A percentile compares a stretch with the other conserved stretches of the same genome.
Conservation (phyloP, 2,329 filamentous ascomycete species). For the Hortaea werneckii region DNA sequence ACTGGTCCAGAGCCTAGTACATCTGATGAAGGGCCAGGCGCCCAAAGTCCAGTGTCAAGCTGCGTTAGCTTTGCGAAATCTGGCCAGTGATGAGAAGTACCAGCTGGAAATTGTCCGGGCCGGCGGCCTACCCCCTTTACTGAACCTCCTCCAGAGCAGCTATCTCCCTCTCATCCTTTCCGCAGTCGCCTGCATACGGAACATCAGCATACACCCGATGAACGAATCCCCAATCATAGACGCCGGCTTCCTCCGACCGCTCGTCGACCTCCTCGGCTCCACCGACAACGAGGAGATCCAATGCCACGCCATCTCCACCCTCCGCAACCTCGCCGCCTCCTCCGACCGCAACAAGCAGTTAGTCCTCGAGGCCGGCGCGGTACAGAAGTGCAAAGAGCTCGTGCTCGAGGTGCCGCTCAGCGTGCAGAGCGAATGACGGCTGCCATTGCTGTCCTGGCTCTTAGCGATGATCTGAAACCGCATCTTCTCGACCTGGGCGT, state of each 20-base stretch:
- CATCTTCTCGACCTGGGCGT: constrained; percentile 85
- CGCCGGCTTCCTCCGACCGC: constrained; percentile 83
- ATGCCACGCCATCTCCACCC: constrained; percentile 93
- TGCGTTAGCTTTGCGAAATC: constrained; percentile 81
- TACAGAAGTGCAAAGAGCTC: constrained; percentile 96
- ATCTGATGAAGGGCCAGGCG: constrained; percentile 93
- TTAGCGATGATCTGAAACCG: constrained; percentile 91
- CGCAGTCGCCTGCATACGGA: constrained; percentile 94
- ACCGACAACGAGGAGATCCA: constrained; percentile 99
- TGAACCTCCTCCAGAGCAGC: constrained; percentile 85
- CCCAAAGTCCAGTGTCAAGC: constrained; percentile 98
- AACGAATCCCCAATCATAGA: constrained; percentile 99
- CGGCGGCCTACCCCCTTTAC: constrained; percentile 71
- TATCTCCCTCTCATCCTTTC: constrained; percentile 94
- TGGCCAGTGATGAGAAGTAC: constrained; percentile 97
- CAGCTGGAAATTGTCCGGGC: constrained; percentile 94
- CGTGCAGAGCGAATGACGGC: constrained; percentile 99
- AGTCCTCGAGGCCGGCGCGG: constrained; percentile 90
- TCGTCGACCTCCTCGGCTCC: constrained; percentile 87
- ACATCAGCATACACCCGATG: constrained; percentile 94
- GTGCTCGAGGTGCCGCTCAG: constrained; percentile 86
- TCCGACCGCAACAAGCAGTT: constrained; percentile 96
- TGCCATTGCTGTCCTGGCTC: constrained; percentile 89
- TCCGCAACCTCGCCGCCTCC: constrained; percentile 89
- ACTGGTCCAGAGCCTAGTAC: constrained; percentile 85